Conservation (phyloP, 2,329 filamentous ascomycete species). For the Fusarium algeriense region DNA sequence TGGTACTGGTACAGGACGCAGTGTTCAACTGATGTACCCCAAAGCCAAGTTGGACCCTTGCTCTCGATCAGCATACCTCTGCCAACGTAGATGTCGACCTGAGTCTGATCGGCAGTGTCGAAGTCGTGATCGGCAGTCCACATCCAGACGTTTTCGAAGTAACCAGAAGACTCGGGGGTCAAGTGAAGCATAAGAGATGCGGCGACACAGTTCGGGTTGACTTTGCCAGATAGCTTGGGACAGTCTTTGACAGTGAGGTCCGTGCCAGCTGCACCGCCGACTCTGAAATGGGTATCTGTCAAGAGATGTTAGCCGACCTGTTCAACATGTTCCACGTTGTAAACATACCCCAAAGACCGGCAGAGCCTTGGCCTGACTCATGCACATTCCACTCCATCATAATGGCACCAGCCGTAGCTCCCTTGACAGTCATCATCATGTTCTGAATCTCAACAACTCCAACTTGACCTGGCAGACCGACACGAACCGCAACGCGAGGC, state of each 20-base stretch:
- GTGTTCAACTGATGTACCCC: conserved; percentile 42
- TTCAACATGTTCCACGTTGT: too few species aligned
- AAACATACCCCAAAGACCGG: conserved; percentile 67
- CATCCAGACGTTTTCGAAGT: conserved; percentile 68
- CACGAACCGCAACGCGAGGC: conserved; percentile 68
- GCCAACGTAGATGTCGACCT: conserved; percentile 53
- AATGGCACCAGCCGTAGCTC: conserved; percentile 69
- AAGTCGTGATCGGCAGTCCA: conserved; percentile 77
- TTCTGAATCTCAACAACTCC: conserved; percentile 73
- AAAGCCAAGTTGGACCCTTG: conserved; percentile 50
- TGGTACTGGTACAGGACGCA: conserved; percentile 62
- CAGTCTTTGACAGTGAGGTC: conserved; percentile 38
- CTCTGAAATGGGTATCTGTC: conserved; percentile 60
- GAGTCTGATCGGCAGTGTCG: conserved; percentile 34
- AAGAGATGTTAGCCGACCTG: background rate
- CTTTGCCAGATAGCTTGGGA: conserved; percentile 28
- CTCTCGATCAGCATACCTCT: conserved; percentile 53
- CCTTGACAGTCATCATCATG: conserved; percentile 71
- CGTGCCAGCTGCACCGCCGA: conserved; percentile 51
- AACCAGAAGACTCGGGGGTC: conserved; percentile 60
- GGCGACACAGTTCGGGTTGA: conserved; percentile 66
- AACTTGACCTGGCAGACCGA: conserved; percentile 67
- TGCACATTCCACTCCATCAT: conserved; percentile 75
- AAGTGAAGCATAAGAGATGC: conserved; percentile 67
- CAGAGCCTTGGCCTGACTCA: conserved; percentile 52